A percentile compares a stretch with the other conserved stretches of the same genome.
Evolutionary conservation across 2,329 filamentous ascomycete species (phyloP).

Genomic region (Trichoderma asperellum): DNA sequence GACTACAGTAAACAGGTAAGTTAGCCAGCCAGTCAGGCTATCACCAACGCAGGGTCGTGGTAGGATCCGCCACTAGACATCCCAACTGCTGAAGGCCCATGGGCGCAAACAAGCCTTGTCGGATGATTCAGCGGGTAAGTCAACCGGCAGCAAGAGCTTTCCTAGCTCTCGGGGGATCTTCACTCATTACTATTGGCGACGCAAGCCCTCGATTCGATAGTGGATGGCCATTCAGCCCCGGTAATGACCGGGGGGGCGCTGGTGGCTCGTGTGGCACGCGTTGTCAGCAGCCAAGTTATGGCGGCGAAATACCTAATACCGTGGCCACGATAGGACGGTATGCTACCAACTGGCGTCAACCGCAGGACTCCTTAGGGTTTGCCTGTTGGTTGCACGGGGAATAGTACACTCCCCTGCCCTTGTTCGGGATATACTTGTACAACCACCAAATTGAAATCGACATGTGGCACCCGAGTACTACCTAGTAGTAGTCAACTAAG

Average conservation of each 20-base stretch:
- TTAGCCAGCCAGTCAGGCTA: neutral
- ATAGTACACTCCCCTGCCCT: neutral
- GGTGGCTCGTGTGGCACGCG: slow-evolving; percentile 9
- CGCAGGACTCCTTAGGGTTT: neutral
- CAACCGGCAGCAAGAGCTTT: slow-evolving; percentile 19
- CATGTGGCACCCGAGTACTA: neutral
- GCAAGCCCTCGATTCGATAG: slow-evolving; percentile 6
- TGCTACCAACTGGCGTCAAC: neutral
- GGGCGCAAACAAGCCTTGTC: slow-evolving; percentile 17
- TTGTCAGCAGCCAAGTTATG: slow-evolving; percentile 17
- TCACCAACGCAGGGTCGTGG: neutral
- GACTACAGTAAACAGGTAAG: neutral
- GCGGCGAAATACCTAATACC: neutral
- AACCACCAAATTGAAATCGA: neutral
- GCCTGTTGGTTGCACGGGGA: neutral
- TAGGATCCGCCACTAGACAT: neutral
- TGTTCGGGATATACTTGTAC: neutral
- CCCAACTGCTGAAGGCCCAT: neutral
- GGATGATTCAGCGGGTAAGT: slow-evolving; percentile 24
- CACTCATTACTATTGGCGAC: slow-evolving; percentile 11
- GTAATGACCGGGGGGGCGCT: slow-evolving; percentile 8
- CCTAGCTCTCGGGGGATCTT: slow-evolving; percentile 22
- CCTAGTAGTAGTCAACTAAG: neutral
- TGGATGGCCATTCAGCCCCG: slow-evolving; percentile 8
- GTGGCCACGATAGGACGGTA: neutral